Conservation (phyloP, 108 stramenopile genomes). For the Epithemia pelagica region DNA sequence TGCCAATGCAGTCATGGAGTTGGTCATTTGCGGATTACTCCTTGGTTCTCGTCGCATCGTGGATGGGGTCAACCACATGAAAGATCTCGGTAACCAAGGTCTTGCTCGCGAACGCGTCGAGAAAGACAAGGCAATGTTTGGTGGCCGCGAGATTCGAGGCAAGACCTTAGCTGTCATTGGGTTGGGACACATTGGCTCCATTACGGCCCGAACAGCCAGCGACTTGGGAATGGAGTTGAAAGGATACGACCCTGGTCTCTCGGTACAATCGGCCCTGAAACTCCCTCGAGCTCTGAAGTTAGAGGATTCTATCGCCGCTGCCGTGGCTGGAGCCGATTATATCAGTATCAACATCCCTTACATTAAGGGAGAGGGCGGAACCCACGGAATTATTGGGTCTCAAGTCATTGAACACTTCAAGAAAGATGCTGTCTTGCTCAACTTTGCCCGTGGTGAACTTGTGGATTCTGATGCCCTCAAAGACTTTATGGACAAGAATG, state of each 20-base stretch:
- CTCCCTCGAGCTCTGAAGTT: constrained; percentile 65
- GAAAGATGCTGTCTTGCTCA: constrained; percentile 76
- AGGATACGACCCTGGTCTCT: constrained; percentile 91
- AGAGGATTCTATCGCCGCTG: constrained; percentile 59
- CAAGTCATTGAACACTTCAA: constrained; percentile 77
- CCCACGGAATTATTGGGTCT: constrained; percentile 79
- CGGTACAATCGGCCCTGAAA: constrained; percentile 75
- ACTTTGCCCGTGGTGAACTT: constrained; percentile 94
- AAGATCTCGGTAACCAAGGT: constrained; percentile 73
- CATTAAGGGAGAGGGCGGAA: constrained; percentile 87
- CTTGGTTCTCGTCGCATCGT: constrained; percentile 73
- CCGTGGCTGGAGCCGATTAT: constrained; percentile 81
- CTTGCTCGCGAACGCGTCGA: constrained; percentile 79
- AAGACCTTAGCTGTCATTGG: constrained; percentile 95
- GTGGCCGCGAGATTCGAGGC: constrained; percentile 85
- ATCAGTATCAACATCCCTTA: constrained; percentile 93
- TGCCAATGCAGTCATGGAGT: constrained; percentile 92
- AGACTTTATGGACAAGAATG: constrained; percentile 69
- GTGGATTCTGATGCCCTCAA: constrained; percentile 89
- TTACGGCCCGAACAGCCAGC: constrained; percentile 82
- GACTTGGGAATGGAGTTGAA: constrained; percentile 83
- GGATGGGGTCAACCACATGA: constrained; percentile 87
- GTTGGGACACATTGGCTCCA: constrained; percentile 89
- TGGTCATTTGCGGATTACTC: constrained; percentile 85
- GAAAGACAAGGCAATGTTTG: constrained; percentile 92